Percentiles rank a stretch among this genome's conserved stretches.
These are phyloP conservation scores for Solanum sparsipilum DNA, from an alignment of 257 asterid species.

Conservation along the genomic window DNA sequence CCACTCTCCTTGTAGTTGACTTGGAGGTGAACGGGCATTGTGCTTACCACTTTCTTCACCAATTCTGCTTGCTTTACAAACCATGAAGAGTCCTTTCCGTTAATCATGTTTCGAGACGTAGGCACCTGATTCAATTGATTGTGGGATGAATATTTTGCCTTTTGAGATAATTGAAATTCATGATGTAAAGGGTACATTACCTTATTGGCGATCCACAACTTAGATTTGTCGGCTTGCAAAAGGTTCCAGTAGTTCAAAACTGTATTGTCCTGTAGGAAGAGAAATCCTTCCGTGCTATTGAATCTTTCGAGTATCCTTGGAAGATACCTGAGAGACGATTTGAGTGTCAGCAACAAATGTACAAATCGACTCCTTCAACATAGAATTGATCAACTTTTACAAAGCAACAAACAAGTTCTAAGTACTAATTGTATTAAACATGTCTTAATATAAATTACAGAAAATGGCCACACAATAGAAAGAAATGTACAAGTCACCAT, in stretches of 20 bases:
- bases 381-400: not conserved
- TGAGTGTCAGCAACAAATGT: not conserved
- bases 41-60: constrained; percentile 25
- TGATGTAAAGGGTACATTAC: constrained; percentile 5
- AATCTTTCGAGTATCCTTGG: constrained; percentile 19
- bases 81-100: constrained; percentile 16
- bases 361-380: not conserved
- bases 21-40: constrained; percentile 41
- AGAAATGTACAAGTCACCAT: too few species aligned
- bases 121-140: constrained; percentile 13
- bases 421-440: not conserved
- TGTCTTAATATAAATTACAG: not conserved
- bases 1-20: constrained; percentile 34
- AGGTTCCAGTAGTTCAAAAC: constrained; percentile 37
- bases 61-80: constrained; percentile 26
- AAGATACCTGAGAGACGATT: constrained; percentile 15
- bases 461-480: not conserved
- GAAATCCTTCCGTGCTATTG: constrained; percentile 27
- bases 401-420: not conserved
- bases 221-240: constrained; percentile 30
- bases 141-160: not conserved
- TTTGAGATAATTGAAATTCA: not conserved
- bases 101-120: constrained; percentile 5
- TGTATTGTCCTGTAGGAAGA: constrained; percentile 31
- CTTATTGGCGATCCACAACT: constrained; percentile 41